Evolutionary conservation across 1,139 yeast species (phyloP).

Genomic region (Blastobotrys illinoisensis): DNA sequence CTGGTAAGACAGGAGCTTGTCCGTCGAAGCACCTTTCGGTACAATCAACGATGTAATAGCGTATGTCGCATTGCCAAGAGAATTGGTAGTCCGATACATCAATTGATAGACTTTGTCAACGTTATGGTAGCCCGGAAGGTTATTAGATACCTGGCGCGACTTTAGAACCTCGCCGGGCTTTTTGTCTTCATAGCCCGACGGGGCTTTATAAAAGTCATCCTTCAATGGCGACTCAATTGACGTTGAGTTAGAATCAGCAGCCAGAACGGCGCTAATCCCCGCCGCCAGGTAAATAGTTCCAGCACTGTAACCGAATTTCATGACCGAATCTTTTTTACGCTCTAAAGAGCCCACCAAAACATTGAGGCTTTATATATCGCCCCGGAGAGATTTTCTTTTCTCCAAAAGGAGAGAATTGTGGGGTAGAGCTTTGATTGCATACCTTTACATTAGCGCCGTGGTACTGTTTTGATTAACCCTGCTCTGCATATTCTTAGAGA

Average conservation of each 20-base stretch:
- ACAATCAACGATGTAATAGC: slow-evolving; percentile 28
- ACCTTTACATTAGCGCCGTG: too few species aligned
- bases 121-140: slow-evolving; percentile 6
- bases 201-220: slow-evolving; percentile 20
- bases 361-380: not conserved
- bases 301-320: not conserved
- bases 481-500: too few species aligned
- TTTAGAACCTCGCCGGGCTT: slow-evolving; percentile 17
- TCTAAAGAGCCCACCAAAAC: too few species aligned
- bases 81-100: slow-evolving; percentile 20
- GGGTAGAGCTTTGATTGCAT: too few species aligned
- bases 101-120: slow-evolving; percentile 19
- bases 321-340: not conserved
- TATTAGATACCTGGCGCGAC: slow-evolving; percentile 1
- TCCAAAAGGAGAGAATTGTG: too few species aligned
- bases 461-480: too few species aligned
- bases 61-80: slow-evolving; percentile 18
- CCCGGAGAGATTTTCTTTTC: not conserved
- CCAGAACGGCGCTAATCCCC: not conserved
- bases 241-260: not conserved
- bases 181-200: slow-evolving; percentile 13
- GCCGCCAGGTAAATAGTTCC: not conserved
- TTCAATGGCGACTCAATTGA: slow-evolving; percentile 3
- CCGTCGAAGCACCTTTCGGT: slow-evolving; percentile 16
- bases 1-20: slow-evolving; percentile 26